These are phyloP conservation scores for Vigna reflexopilosa DNA, from an alignment of 306 rosid genomes.

Conservation along the genomic window DNA sequence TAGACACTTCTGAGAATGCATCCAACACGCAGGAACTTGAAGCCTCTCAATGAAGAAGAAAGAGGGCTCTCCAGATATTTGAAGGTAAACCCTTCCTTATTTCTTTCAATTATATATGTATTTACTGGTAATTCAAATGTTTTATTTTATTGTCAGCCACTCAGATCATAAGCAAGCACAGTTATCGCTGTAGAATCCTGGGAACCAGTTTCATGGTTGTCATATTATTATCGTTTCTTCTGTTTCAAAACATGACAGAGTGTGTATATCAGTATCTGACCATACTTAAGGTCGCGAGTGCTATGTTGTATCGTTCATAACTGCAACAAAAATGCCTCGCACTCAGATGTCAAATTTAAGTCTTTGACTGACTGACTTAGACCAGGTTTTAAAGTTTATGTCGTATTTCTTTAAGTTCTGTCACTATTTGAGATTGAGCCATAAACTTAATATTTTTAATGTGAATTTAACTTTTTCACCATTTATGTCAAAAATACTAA, in stretches of 20 bases:
- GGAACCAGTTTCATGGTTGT: slow-evolving; percentile 40
- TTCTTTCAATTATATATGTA: slow-evolving; percentile 42
- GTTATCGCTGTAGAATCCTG: slow-evolving; percentile 44
- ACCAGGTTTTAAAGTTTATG: slow-evolving; percentile 25
- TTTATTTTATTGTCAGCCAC: slow-evolving; percentile 62
- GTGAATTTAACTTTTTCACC: not conserved
- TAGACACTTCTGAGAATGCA: slow-evolving; percentile 64
- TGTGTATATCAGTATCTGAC: slow-evolving; percentile 45
- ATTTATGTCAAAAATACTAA: slow-evolving; percentile 9
- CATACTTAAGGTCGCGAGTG: slow-evolving; percentile 41
- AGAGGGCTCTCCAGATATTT: slow-evolving; percentile 12
- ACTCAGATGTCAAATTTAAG: slow-evolving; percentile 12
- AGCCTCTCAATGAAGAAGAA: slow-evolving; percentile 66
- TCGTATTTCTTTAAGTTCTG: slow-evolving; percentile 12
- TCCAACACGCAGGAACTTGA: slow-evolving; percentile 61
- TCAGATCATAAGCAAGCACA: slow-evolving; percentile 51
- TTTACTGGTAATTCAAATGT: slow-evolving; percentile 57
- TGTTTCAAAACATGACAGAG: slow-evolving; percentile 36
- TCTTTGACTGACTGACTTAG: slow-evolving; percentile 25
- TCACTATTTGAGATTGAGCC: slow-evolving; percentile 17
- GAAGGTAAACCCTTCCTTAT: slow-evolving; percentile 73
- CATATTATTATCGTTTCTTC: slow-evolving; percentile 30
- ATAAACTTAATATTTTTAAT: slow-evolving; percentile 28
- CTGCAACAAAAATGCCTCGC: slow-evolving; percentile 14
- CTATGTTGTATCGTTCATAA: slow-evolving; percentile 27